phyloP scores from a whole-genome alignment of 164 flowering plant genomes.

The Nymphaea thermarum region DNA sequence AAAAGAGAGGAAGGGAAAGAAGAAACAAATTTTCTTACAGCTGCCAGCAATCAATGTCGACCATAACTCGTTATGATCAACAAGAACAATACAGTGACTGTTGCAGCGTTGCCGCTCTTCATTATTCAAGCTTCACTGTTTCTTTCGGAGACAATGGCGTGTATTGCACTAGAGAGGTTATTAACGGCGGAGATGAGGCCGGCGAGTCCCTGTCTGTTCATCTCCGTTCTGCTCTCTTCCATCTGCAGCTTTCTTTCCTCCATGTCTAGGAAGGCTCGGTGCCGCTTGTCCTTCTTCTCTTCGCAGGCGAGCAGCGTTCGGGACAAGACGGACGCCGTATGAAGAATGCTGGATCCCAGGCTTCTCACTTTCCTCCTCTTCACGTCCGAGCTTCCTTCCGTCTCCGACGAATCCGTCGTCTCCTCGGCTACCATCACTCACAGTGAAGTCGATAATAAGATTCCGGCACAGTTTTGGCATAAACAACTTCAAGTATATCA shows the following conservation, averaged over 20 bases:
- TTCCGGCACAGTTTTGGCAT: no score
- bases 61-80: not conserved
- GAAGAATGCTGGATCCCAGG: slow-evolving; percentile 20
- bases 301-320: slow-evolving; percentile 18
- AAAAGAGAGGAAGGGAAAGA: not conserved
- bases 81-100: no score
- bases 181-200: slow-evolving; percentile 22
- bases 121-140: not conserved
- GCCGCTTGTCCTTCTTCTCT: slow-evolving; percentile 30
- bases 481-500: no score
- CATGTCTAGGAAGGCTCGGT: slow-evolving; percentile 15
- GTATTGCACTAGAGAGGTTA: slow-evolving; percentile 29
- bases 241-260: slow-evolving; percentile 23
- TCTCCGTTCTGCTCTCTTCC: slow-evolving; percentile 22
- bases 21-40: not conserved
- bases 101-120: not conserved
- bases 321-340: slow-evolving; percentile 24
- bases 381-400: slow-evolving; percentile 13
- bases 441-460: no score
- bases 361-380: slow-evolving; percentile 14
- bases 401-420: slow-evolving; percentile 18
- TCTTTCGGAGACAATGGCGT: slow-evolving; percentile 19
- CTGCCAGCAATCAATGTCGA: not conserved
- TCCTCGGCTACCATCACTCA: slow-evolving; percentile 4
- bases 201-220: slow-evolving; percentile 17